Base-by-base conservation (phyloP, 1,284 basidiomycete genomes). In the Apiotrichum akiyoshidainum region DNA sequence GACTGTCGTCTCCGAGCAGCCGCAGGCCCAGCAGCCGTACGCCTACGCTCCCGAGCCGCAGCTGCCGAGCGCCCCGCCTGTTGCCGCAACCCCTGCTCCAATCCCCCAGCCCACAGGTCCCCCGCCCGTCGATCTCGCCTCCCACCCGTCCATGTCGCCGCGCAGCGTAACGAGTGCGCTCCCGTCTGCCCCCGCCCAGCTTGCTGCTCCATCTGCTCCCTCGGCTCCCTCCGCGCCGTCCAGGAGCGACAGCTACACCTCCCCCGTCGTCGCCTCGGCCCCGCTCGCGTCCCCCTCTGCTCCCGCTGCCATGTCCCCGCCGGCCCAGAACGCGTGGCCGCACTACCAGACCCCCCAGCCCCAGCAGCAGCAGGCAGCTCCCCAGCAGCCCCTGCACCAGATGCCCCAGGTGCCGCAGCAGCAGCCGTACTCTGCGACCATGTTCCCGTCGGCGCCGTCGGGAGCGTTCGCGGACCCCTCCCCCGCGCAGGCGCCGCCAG, bases 391-490 rank as follows among this genome's bases (percentile, higher is more conserved):
- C n/a, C 58, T 46, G 48, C 64, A 61, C 44, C 60, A 60, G 52
- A 54, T 52, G 21, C 1, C 54, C 35, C 26, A 31, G 26, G 26
- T 31, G 26, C 26, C 26, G 4, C 26, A 31, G 26, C 26, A 31
- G 7, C 26, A 31, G 26, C 26, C 26, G 26, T 58, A 55, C 59
- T 53, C 55, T 5, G 33, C 54, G 14, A 48, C 60, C 35, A 61
- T 60, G 59, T 59, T 60, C 46, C 55, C 63, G 2, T 57, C 64
- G 39, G 72, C 74, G 13, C 68, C 75, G 17, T 66, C 77, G 46
- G 63, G 83, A 31, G 26, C 26, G 59, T 88, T 91, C 79, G 88
- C 88, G 4, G 46, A 81, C 14, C 72, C 84, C 85, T 69, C 63
- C 82, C 21, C 35, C 9, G 53, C 40, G 41, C 9, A 14, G 13